These are phyloP conservation scores for Tylopilus rubrobrunneus DNA, from an alignment of 768 basidiomycete species.

Conservation along the genomic window DNA sequence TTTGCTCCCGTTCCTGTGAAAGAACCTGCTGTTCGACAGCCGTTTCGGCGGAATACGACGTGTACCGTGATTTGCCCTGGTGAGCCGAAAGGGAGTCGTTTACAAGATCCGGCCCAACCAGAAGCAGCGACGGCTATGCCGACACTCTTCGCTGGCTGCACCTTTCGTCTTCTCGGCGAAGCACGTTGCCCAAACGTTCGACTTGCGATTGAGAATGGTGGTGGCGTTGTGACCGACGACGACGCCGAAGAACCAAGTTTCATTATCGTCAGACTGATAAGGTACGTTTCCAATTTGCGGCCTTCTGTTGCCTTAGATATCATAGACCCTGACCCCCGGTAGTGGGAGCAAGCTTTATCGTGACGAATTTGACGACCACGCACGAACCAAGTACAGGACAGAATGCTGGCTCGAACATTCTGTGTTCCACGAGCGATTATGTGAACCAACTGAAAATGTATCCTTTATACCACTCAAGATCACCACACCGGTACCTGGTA, in stretches of 20 bases:
- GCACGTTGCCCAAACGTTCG: constrained; percentile 56
- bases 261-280: constrained; percentile 68
- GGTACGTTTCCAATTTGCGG: constrained; percentile 39
- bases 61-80: constrained; percentile 9
- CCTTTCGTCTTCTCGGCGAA: constrained; percentile 63
- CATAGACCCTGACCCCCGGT: not conserved
- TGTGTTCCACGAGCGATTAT: constrained; percentile 70
- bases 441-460: constrained; percentile 56
- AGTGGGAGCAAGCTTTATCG: constrained; percentile 71
- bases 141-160: constrained; percentile 51
- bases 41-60: constrained; percentile 44
- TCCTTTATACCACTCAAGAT: constrained; percentile 66
- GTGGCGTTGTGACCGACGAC: constrained; percentile 39
- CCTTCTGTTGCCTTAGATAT: not conserved
- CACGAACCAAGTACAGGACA: constrained; percentile 65
- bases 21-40: constrained; percentile 32
- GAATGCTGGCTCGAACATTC: constrained; percentile 95
- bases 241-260: constrained; percentile 56
- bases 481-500: constrained; percentile 57
- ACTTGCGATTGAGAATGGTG: constrained; percentile 60
- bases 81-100: constrained; percentile 19
- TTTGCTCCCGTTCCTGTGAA: constrained; percentile 44
- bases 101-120: not conserved
- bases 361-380: constrained; percentile 46
- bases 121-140: constrained; percentile 1